Evolutionary conservation across 169 alveolate species (phyloP), one percentile per base, ranked within the genome.

Genomic region (Toxoplasma gondii): DNA sequence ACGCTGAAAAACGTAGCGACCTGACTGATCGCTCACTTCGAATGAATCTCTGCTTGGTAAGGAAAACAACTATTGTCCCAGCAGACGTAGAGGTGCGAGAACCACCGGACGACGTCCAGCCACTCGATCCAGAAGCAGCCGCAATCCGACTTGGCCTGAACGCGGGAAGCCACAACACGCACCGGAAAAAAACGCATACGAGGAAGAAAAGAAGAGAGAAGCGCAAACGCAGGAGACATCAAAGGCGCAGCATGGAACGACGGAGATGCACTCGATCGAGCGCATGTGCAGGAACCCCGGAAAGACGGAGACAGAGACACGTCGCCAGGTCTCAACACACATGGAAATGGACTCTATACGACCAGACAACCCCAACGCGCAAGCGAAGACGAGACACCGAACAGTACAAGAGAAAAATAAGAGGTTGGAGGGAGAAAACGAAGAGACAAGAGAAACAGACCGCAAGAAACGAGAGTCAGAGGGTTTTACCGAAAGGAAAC

Each of bases 61-160:
- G 97, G 96, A 53, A 97, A 97, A 53, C 92, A 91, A 87, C 81
- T 94, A 82, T 98, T 96, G 92, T 98, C 97, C 98, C 98, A 97
- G 58, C 98, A 97, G 74, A 98, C 94, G 95, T 98, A 98, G n/a
- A 98, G 94, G 92, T 98, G 98, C 29, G 98, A 97, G 88, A 97
- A 98, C 98, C 98, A 97, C 39, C 95, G 93, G 31, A 97, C 91
- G 34, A 98, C 98, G 91, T 97, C 98, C 67, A 87, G 94, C 99
- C 99, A 98, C 91, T 96, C 98, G n/a, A 98, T 98, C 99, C 99
- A 98, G 94, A 98, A 98, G 31, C 96, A 93, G 16, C 99, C 99
- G 92, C 96, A 96, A 94, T 98, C 99, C 44, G 70, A 16, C 49
- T 39, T 44, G n/a, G 92, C 67, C 93, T 92, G 94, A 1, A 96